Percentiles rank a stretch among this genome's conserved stretches.
Evolutionary conservation across 352 stramenopile genomes (phyloP).

Genomic region (Aphanomyces cochlioides): DNA sequence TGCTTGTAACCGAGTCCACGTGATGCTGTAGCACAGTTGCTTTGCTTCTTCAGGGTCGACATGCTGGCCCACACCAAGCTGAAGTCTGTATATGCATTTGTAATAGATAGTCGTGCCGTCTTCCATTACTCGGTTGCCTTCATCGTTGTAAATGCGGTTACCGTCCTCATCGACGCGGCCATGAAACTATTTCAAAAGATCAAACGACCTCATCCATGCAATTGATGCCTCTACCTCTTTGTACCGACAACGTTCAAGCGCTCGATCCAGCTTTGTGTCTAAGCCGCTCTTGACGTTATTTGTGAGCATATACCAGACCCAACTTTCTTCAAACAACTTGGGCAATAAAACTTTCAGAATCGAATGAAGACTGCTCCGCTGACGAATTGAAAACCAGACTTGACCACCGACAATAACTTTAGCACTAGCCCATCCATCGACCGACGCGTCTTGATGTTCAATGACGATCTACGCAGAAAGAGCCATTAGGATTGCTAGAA

Average conservation of each 20-base stretch:
- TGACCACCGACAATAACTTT: no score
- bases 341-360: background rate
- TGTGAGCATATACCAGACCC: background rate
- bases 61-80: background rate
- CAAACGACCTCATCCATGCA: no score
- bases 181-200: no score
- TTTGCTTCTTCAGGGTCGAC: background rate
- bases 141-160: background rate
- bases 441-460: no score
- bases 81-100: conserved; percentile 3
- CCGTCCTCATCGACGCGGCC: no score
- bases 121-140: background rate
- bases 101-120: conserved; percentile 3
- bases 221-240: background rate
- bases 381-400: no score
- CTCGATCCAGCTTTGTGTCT: background rate
- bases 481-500: no score
- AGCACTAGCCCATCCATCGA: no score
- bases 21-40: background rate
- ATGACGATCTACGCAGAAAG: no score
- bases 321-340: background rate
- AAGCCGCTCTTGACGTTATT: conserved; percentile 1
- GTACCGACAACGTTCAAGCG: background rate
- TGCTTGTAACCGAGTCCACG: background rate
- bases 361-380: background rate